These are phyloP conservation scores for Erythrobasidium hasegawianum DNA, from an alignment of 1,284 basidiomycete species.

Conservation along the genomic window DNA sequence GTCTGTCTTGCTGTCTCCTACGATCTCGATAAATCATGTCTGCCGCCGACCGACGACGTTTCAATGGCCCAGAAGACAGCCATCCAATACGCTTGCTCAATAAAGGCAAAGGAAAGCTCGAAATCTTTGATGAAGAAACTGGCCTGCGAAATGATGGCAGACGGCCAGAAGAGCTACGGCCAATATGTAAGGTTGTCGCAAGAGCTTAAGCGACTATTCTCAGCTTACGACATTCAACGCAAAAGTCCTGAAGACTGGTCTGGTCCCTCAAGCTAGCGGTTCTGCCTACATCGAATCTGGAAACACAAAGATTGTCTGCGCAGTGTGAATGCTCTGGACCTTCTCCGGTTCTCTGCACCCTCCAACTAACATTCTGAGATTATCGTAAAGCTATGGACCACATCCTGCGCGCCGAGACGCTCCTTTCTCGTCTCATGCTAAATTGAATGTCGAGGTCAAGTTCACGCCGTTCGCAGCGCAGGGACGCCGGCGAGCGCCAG, in stretches of 20 bases:
- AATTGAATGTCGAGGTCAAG: conserved; percentile 91
- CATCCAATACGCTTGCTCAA: conserved; percentile 62
- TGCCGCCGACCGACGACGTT: conserved; percentile 66
- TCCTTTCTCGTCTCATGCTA: conserved; percentile 76
- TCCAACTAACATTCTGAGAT: no score
- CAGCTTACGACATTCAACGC: background rate
- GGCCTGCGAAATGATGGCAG: conserved; percentile 56
- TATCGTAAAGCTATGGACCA: conserved; percentile 92
- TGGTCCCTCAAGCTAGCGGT: conserved; percentile 88
- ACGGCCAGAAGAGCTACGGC: conserved; percentile 63
- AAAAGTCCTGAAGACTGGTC: conserved; percentile 79
- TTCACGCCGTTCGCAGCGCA: conserved; percentile 87
- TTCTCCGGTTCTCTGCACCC: no score
- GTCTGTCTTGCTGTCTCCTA: no score
- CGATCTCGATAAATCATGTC: no score
- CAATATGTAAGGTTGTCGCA: conserved; percentile 64
- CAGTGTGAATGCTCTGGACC: conserved; percentile 61
- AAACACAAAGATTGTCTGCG: conserved; percentile 86
- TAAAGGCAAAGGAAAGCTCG: conserved; percentile 11
- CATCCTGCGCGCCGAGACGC: conserved; percentile 52
- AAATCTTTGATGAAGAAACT: conserved; percentile 47
- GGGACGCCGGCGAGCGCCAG: conserved; percentile 65
- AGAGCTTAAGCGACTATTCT: background rate
- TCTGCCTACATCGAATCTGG: conserved; percentile 91
- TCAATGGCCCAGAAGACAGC: conserved; percentile 79